phyloP scores from a whole-genome alignment of 2,329 filamentous ascomycete species.

The Alternaria gansuensis region DNA sequence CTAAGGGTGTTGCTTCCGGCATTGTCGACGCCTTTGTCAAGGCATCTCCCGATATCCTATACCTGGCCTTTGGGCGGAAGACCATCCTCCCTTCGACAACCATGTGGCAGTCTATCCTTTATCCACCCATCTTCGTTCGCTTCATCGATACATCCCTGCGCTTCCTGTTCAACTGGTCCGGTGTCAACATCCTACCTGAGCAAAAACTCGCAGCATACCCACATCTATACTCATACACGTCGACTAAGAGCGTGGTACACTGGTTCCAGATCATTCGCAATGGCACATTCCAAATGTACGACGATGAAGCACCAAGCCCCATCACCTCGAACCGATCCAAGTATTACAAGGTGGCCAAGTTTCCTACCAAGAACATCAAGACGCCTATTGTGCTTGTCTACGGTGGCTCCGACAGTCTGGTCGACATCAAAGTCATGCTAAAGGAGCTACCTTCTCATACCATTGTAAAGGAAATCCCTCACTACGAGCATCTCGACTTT shows the following conservation, averaged over 20 bases:
- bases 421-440: conserved; percentile 93
- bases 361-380: conserved; percentile 95
- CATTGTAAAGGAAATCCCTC: conserved; percentile 82
- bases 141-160: conserved; percentile 82
- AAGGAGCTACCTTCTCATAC: conserved; percentile 86
- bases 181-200: conserved; percentile 79
- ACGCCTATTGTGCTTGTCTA: conserved; percentile 94
- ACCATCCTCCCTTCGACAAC: conserved; percentile 92
- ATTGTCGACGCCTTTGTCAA: conserved; percentile 94
- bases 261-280: conserved; percentile 99
- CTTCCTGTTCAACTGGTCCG: conserved; percentile 91
- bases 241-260: conserved; percentile 95
- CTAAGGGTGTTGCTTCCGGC: conserved; percentile 86
- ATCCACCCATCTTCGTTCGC: conserved; percentile 90
- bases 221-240: conserved; percentile 95
- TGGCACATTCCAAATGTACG: conserved; percentile 97
- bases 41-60: conserved; percentile 89
- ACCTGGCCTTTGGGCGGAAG: conserved; percentile 88
- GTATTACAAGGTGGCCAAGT: conserved; percentile 96
- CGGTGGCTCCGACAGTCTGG: conserved; percentile 89
- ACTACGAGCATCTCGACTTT: conserved; percentile 97
- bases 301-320: conserved; percentile 87
- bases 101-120: conserved; percentile 97
- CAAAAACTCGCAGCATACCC: conserved; percentile 97
- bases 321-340: conserved; percentile 75